Conservation (phyloP, 805 yeast species). For the Candida tibetensis region DNA sequence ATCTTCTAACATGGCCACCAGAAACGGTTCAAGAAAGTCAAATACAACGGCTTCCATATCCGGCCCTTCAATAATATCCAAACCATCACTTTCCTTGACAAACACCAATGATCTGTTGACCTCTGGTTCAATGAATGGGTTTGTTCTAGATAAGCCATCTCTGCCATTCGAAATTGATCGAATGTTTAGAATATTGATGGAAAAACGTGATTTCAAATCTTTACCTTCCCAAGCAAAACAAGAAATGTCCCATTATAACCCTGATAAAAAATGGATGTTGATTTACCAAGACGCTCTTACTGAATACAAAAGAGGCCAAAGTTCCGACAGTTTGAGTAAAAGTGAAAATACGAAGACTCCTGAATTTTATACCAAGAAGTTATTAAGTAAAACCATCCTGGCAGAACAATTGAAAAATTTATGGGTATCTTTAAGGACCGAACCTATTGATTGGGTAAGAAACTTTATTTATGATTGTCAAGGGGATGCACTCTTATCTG, state of each 20-base stretch:
- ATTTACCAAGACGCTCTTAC: slow-evolving; percentile 82
- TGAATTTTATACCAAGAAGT: slow-evolving; percentile 68
- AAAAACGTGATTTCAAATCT: slow-evolving; percentile 70
- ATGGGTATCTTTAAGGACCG: slow-evolving; percentile 91
- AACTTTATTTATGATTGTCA: slow-evolving; percentile 67
- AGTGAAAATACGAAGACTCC: slow-evolving; percentile 49
- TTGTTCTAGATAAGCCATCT: slow-evolving; percentile 60
- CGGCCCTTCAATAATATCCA: slow-evolving; percentile 17
- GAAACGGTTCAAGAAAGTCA: slow-evolving; percentile 11
- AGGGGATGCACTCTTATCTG: slow-evolving; percentile 76
- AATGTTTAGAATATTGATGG: slow-evolving; percentile 78
- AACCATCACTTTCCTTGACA: slow-evolving; percentile 21
- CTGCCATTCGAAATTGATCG: slow-evolving; percentile 65
- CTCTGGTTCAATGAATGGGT: slow-evolving; percentile 17
- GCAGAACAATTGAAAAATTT: slow-evolving; percentile 72
- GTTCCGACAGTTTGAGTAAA: slow-evolving; percentile 17
- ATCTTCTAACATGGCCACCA: slow-evolving; percentile 15
- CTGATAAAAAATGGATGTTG: slow-evolving; percentile 87
- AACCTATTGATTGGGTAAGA: slow-evolving; percentile 77
- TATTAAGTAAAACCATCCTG: slow-evolving; percentile 68
- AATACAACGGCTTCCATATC: slow-evolving; percentile 18
- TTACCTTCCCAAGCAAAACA: slow-evolving; percentile 70
- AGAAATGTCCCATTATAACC: slow-evolving; percentile 71
- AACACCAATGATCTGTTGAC: slow-evolving; percentile 16
- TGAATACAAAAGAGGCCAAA: slow-evolving; percentile 57